Percentiles rank a stretch among this genome's conserved stretches.
Evolutionary conservation across 306 rosid species (phyloP).

Genomic region (Quercus wislizeni): DNA sequence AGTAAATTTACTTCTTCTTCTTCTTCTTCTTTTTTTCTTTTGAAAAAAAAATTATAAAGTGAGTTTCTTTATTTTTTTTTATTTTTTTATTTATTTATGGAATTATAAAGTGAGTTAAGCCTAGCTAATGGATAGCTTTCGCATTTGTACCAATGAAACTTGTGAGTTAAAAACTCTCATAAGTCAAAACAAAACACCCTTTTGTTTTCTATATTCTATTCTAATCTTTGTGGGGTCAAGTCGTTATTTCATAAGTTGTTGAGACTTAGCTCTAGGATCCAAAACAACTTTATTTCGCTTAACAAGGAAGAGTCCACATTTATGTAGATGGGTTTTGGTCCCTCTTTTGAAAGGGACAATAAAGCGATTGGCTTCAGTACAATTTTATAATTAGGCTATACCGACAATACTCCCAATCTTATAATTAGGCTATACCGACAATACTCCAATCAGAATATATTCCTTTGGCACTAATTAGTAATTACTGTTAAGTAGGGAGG

Average conservation of each 20-base stretch:
- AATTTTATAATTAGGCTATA: too few relatives aligned
- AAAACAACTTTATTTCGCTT: constrained; percentile 2
- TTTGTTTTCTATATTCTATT: not conserved
- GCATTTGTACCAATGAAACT: not conserved
- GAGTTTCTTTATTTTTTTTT: too few relatives aligned
- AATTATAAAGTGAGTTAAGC: too few relatives aligned
- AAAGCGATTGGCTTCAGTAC: not conserved
- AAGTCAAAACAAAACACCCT: not conserved
- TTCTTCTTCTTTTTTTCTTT: not conserved
- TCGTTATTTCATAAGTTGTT: not conserved
- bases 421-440: too few relatives aligned
- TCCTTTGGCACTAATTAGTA: too few relatives aligned
- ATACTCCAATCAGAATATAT: too few relatives aligned
- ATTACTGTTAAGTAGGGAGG: too few relatives aligned
- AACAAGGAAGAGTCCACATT: not conserved
- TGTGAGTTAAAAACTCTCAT: not conserved
- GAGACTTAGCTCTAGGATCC: constrained; percentile 1
- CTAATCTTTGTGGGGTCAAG: not conserved
- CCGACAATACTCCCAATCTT: too few relatives aligned
- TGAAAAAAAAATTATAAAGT: not conserved
- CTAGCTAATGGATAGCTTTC: too few relatives aligned
- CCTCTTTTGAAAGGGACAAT: not conserved
- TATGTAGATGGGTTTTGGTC: not conserved
- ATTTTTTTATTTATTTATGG: too few relatives aligned
- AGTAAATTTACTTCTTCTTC: too few relatives aligned